phyloP scores from a whole-genome alignment of 2,329 filamentous ascomycete genomes.

The Sporothrix schenckii region DNA sequence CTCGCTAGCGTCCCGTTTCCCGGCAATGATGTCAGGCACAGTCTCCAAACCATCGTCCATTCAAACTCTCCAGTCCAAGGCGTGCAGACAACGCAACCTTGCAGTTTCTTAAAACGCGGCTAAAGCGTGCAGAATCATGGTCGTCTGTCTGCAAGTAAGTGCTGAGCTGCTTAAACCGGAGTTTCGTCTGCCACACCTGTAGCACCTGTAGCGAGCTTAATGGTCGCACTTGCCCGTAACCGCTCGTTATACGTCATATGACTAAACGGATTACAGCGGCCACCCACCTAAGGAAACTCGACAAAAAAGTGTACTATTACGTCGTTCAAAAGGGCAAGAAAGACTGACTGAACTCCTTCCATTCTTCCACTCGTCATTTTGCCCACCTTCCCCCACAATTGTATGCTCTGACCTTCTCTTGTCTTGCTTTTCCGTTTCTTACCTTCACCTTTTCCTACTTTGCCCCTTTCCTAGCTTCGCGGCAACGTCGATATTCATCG shows the following conservation, averaged over 20 bases:
- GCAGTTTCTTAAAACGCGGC: not conserved
- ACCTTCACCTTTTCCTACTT: not conserved
- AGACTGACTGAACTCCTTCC: slow-evolving; percentile 2
- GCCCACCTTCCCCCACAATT: not conserved
- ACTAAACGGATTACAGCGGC: not conserved
- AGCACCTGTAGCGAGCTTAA: no score
- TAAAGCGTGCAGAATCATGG: no score
- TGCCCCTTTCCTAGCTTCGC: not conserved
- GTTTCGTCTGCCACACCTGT: not conserved
- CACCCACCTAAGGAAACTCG: not conserved
- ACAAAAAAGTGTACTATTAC: slow-evolving; percentile 1
- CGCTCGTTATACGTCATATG: slow-evolving; percentile 7
- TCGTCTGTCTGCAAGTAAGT: no score
- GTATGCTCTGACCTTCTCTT: not conserved
- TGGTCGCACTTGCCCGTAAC: not conserved
- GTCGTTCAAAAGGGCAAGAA: slow-evolving; percentile 14
- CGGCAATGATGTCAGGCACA: not conserved
- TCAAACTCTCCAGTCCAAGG: not conserved
- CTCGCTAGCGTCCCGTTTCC: not conserved
- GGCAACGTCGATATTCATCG: not conserved
- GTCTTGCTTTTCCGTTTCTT: not conserved
- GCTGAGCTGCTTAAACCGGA: no score
- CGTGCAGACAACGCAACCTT: not conserved
- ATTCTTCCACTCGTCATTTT: not conserved
- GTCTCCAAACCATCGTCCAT: not conserved